Percentiles rank a stretch among this genome's conserved stretches.
These are phyloP conservation scores for Otatea glauca DNA, from an alignment of 176 grass and related monocot genomes.

Conservation along the genomic window DNA sequence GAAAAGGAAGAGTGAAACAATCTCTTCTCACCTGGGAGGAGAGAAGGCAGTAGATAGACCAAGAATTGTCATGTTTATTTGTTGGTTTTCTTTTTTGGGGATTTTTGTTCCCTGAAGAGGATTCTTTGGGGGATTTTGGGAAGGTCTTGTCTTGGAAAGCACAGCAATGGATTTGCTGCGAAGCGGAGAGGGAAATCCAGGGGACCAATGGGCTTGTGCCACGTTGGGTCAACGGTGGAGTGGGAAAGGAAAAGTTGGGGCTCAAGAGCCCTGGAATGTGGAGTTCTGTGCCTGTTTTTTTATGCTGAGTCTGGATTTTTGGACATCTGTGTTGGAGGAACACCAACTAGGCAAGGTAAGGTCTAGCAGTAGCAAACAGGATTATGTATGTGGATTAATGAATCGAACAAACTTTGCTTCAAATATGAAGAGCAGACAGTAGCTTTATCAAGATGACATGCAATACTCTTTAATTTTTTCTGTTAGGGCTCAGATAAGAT, in stretches of 20 bases:
- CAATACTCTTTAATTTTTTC: background rate
- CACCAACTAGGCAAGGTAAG: background rate
- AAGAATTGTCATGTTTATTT: conserved; percentile 40
- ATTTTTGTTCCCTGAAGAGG: background rate
- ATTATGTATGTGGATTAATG: conserved; percentile 7
- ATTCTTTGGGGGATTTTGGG: background rate
- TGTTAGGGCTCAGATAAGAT: background rate
- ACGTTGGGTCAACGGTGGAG: conserved; percentile 40
- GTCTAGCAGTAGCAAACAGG: background rate
- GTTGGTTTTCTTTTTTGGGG: background rate
- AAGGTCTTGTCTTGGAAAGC: conserved; percentile 9
- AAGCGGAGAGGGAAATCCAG: conserved; percentile 36
- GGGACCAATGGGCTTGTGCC: conserved; percentile 35
- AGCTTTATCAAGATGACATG: background rate
- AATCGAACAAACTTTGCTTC: conserved; percentile 9
- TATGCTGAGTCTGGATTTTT: conserved; percentile 24
- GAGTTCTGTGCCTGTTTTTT: conserved; percentile 13
- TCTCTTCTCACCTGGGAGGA: conserved; percentile 34
- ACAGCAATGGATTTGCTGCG: conserved; percentile 40
- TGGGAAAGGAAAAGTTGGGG: background rate
- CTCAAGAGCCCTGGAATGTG: background rate
- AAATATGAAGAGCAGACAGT: background rate
- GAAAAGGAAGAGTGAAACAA: no score
- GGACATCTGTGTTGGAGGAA: conserved; percentile 13
- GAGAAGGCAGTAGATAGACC: conserved; percentile 49